Evolutionary conservation across 306 rosid species (phyloP).

Genomic region (Castanea mollissima): DNA sequence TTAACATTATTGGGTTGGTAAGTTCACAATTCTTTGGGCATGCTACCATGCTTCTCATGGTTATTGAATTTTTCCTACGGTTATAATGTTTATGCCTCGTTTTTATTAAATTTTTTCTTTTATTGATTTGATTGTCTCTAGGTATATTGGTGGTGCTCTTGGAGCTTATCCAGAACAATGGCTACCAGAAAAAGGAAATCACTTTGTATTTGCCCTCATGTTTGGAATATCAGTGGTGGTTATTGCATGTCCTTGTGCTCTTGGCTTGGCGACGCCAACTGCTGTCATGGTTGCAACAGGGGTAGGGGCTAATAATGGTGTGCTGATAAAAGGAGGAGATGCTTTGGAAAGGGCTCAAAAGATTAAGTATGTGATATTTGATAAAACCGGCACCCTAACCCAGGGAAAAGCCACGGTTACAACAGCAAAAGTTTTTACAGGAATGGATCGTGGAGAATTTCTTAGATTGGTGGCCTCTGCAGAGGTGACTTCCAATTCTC

Average conservation of each 20-base stretch:
- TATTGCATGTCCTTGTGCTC: slow-evolving; percentile 98
- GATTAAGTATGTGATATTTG: slow-evolving; percentile 84
- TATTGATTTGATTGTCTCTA: slow-evolving; percentile 16
- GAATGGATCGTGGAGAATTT: slow-evolving; percentile 88
- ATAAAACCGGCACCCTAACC: slow-evolving; percentile 97
- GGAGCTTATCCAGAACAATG: slow-evolving; percentile 85
- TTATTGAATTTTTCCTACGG: slow-evolving; percentile 8
- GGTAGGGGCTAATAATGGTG: slow-evolving; percentile 97
- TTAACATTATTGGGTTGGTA: slow-evolving; percentile 80
- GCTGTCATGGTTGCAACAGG: slow-evolving; percentile 99
- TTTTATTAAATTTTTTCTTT: slow-evolving; percentile 8
- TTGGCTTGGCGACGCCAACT: slow-evolving; percentile 98
- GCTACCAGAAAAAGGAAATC: slow-evolving; percentile 86
- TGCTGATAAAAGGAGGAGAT: slow-evolving; percentile 96
- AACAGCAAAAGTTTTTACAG: slow-evolving; percentile 69
- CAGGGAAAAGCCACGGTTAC: slow-evolving; percentile 91
- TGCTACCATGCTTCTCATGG: not conserved
- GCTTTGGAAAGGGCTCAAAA: slow-evolving; percentile 95
- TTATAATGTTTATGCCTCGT: slow-evolving; percentile 15
- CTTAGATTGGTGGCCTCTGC: slow-evolving; percentile 97
- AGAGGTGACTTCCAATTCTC: slow-evolving; percentile 60
- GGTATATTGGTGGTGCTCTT: slow-evolving; percentile 79
- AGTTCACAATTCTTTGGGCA: slow-evolving; percentile 30
- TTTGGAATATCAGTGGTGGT: slow-evolving; percentile 95
- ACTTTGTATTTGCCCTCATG: slow-evolving; percentile 97